phyloP scores from a whole-genome alignment of 108 stramenopile species.

The Conticribra weissflogii region DNA sequence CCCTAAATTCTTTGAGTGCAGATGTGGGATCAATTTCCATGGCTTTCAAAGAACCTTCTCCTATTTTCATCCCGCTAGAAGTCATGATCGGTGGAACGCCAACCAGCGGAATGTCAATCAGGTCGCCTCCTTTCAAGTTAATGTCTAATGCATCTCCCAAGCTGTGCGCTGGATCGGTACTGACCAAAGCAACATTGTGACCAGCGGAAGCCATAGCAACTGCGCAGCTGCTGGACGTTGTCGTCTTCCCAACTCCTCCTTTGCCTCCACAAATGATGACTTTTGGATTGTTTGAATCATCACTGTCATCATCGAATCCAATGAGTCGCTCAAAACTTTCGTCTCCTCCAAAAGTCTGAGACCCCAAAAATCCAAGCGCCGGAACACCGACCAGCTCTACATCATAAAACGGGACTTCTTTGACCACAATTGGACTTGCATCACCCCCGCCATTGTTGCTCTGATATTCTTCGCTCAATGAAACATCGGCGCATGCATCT shows the following conservation, averaged over 20 bases:
- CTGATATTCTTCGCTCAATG: constrained; percentile 63
- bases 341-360: constrained; percentile 55
- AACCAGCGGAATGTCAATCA: constrained; percentile 70
- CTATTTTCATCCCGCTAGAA: neutral
- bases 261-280: constrained; percentile 90
- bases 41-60: constrained; percentile 76
- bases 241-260: constrained; percentile 91
- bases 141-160: constrained; percentile 93
- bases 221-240: constrained; percentile 86
- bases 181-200: constrained; percentile 86
- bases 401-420: constrained; percentile 83
- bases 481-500: constrained; percentile 67
- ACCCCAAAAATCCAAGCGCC: constrained; percentile 75
- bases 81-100: constrained; percentile 61
- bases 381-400: constrained; percentile 86
- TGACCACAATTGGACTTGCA: constrained; percentile 51
- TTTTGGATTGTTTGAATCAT: constrained; percentile 49
- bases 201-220: constrained; percentile 87
- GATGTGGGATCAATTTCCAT: constrained; percentile 85
- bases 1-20: constrained; percentile 76
- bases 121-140: constrained; percentile 67
- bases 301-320: constrained; percentile 58
- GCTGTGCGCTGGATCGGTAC: constrained; percentile 97
- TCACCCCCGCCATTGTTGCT: constrained; percentile 51
- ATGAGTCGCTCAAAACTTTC: constrained; percentile 53